phyloP scores from a whole-genome alignment of 2,329 filamentous ascomycete species.

The Kalmusia sp. region DNA sequence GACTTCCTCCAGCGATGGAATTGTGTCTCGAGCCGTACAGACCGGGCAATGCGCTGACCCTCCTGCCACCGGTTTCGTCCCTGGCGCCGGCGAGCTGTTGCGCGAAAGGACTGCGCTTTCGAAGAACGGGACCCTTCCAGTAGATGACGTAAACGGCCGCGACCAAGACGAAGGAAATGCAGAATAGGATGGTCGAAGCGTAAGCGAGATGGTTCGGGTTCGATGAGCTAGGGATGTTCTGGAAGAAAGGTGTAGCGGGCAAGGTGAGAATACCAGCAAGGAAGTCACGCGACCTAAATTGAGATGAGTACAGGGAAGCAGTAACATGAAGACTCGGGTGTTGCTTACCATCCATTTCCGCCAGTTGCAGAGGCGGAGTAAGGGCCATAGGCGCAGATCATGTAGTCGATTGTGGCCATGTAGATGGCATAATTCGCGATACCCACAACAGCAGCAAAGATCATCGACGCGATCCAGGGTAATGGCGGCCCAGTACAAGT shows the following conservation, averaged over 20 bases:
- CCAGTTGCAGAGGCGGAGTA: slow-evolving; percentile 80
- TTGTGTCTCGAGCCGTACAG: slow-evolving; percentile 40
- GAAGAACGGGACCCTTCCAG: slow-evolving; percentile 62
- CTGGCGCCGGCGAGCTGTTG: slow-evolving; percentile 50
- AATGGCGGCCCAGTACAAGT: slow-evolving; percentile 69
- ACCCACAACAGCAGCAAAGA: slow-evolving; percentile 72
- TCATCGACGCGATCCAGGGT: slow-evolving; percentile 73
- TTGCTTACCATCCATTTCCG: slow-evolving; percentile 79
- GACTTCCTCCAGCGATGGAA: slow-evolving; percentile 26
- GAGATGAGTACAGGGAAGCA: too few relatives aligned
- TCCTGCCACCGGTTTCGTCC: slow-evolving; percentile 40
- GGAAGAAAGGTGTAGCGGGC: slow-evolving; percentile 67
- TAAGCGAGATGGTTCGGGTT: slow-evolving; percentile 55
- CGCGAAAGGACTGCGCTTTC: slow-evolving; percentile 62
- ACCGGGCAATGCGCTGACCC: slow-evolving; percentile 39
- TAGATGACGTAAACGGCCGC: slow-evolving; percentile 56
- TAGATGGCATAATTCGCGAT: slow-evolving; percentile 77
- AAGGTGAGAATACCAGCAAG: slow-evolving; percentile 76
- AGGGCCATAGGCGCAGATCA: slow-evolving; percentile 76
- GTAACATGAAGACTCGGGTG: too few relatives aligned
- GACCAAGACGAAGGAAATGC: slow-evolving; percentile 55
- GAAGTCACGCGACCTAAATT: slow-evolving; percentile 77
- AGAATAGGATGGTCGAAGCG: slow-evolving; percentile 64
- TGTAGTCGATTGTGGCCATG: slow-evolving; percentile 83
- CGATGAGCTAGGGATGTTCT: slow-evolving; percentile 42